Conservation (phyloP, 345 rosid species). For the Citrus unshiu region DNA sequence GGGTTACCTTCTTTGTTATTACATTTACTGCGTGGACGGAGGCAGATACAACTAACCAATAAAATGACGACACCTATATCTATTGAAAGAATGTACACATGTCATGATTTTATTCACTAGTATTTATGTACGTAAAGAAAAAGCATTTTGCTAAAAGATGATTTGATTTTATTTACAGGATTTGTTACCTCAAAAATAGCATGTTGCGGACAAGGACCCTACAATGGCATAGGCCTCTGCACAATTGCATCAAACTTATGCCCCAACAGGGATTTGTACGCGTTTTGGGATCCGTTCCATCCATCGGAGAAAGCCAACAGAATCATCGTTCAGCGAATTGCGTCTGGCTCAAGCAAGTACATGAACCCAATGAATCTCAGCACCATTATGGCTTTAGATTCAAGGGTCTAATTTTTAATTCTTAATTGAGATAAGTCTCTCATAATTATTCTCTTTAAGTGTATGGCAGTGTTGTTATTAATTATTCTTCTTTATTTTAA, state of each 20-base stretch:
- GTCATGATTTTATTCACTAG: too few species aligned
- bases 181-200: constrained; percentile 42
- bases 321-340: constrained; percentile 24
- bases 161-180: constrained; percentile 14
- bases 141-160: neutral
- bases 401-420: neutral
- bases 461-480: neutral
- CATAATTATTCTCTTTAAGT: neutral
- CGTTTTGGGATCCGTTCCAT: constrained; percentile 48
- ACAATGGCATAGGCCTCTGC: constrained; percentile 42
- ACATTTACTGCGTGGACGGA: neutral
- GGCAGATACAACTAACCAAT: too few species aligned
- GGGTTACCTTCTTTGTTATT: neutral
- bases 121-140: neutral
- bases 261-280: constrained; percentile 33
- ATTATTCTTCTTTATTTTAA: neutral
- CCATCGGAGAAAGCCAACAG: constrained; percentile 38
- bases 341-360: constrained; percentile 21
- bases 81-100: too few species aligned
- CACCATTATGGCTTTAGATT: constrained; percentile 33
- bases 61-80: too few species aligned
- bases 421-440: neutral
- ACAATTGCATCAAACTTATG: constrained; percentile 33
- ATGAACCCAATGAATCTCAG: constrained; percentile 47
- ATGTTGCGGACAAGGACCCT: constrained; percentile 46